Evolutionary conservation across 2,329 filamentous ascomycete genomes (phyloP).

Genomic region (Pseudocercospora cruenta): DNA sequence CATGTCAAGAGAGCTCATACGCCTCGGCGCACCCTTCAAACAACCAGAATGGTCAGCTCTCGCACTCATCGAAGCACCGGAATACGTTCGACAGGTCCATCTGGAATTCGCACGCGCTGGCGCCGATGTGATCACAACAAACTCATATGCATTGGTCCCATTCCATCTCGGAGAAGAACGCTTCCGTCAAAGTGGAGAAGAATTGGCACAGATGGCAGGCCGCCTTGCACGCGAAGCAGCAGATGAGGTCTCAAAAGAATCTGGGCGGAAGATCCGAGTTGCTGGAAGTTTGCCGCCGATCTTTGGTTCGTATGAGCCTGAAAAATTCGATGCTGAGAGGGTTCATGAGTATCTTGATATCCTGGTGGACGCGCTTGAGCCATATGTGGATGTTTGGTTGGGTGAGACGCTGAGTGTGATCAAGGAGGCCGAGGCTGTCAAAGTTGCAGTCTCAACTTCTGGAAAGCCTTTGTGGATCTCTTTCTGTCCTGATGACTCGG

Average conservation of each 20-base stretch:
- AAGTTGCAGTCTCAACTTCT: not conserved
- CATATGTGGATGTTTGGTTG: not conserved
- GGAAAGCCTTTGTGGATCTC: not conserved
- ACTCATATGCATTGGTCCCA: not conserved
- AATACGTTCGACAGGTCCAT: not conserved
- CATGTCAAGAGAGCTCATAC: not conserved
- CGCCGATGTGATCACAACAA: not conserved
- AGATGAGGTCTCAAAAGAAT: not conserved
- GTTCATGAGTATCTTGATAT: not conserved
- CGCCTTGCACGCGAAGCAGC: not conserved
- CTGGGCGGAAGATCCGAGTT: not conserved
- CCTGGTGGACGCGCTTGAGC: not conserved
- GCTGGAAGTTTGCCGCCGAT: not conserved
- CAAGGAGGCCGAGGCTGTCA: not conserved
- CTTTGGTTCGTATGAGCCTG: not conserved
- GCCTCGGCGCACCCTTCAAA: not conserved
- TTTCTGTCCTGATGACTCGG: not conserved
- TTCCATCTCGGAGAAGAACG: not conserved
- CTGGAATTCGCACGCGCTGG: not conserved
- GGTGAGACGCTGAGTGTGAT: not conserved
- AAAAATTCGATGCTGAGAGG: not conserved
- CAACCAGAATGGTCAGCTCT: not conserved
- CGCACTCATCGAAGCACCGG: not conserved
- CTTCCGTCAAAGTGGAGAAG: not conserved
- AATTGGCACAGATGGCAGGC: not conserved